Base-by-base conservation (phyloP, 2,329 filamentous ascomycete species). In the Ambrosiella xylebori region DNA sequence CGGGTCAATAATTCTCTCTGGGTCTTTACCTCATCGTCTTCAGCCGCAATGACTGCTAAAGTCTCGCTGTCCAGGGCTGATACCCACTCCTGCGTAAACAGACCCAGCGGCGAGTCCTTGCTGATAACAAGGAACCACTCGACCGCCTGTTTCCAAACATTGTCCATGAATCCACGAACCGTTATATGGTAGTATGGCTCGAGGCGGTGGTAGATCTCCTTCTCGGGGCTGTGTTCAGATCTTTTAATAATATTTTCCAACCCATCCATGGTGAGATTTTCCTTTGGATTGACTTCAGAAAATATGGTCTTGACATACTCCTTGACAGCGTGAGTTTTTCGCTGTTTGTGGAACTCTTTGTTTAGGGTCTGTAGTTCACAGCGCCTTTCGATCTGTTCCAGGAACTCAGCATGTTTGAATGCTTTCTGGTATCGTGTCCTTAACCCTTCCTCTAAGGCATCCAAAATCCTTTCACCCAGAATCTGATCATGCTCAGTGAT, bases 1-100 rank as follows among this genome's bases (percentile, higher is more conserved):
- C 67, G 69, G 0, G 62, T 65, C 12, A 84, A 63, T 39, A 69
- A 68, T 37, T 66, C 64, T 2, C 80, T 71, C 39, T 68, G 68
- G 6, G 69, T 66, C 50, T 68, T 70, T 0, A 71, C 67, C 0
- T 63, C 64, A 0, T 66, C 64, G 27, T 62, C 60, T 59, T 69
- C 67, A 0, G 64, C 64, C 0, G 64, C 66, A 8, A 68, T 66
- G 8, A 53, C 56, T 11, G 63, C 57, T 1, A 70, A 63, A 57
- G 64, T 40, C 0, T 64, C 62, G 0, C 61, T 7, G 1, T 61
- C 56, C 41, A 69, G 57, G 0, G 61, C 35, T 13, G 66, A 61
- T 5, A 69, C 68, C 66, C 67, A 69, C 1, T 68, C 59, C 39
- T 67, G 64, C 11, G 60, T 64, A 38, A 70, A 67, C 11, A 68